These are phyloP conservation scores for Pascua sp. DNA, from an alignment of 1,284 basidiomycete genomes.

Conservation along the genomic window DNA sequence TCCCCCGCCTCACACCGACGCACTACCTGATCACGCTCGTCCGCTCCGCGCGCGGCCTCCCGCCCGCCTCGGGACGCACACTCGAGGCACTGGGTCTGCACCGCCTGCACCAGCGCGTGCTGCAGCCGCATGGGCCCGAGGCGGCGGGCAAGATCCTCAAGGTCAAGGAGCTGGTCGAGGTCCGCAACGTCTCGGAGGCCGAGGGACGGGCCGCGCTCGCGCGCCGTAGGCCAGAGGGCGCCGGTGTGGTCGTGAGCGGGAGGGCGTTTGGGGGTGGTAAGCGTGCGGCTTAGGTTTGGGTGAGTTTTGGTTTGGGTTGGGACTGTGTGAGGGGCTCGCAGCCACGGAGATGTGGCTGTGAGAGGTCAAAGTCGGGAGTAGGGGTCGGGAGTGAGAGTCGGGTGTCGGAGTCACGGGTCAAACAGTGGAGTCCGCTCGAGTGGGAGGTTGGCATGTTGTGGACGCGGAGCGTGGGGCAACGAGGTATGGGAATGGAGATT, in stretches of 20 bases:
- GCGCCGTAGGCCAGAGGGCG: conserved; percentile 37
- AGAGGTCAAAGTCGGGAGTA: too few relatives aligned
- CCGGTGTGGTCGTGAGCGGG: conserved; percentile 35
- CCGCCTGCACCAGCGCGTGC: conserved; percentile 51
- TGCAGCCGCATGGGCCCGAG: conserved; percentile 46
- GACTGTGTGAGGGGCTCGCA: too few relatives aligned
- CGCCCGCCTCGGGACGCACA: conserved; percentile 44
- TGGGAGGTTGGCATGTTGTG: too few relatives aligned
- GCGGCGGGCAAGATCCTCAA: conserved; percentile 53
- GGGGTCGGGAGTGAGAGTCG: too few relatives aligned
- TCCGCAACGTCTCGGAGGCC: conserved; percentile 50
- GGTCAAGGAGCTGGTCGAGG: conserved; percentile 56
- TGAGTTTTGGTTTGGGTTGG: too few relatives aligned
- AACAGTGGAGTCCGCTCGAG: too few relatives aligned
- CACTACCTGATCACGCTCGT: conserved; percentile 54
- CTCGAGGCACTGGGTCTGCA: conserved; percentile 51
- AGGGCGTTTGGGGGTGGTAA: conserved; percentile 28
- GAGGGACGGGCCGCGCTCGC: conserved; percentile 24
- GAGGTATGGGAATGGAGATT: too few relatives aligned
- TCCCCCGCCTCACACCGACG: conserved; percentile 13
- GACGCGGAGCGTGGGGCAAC: too few relatives aligned
- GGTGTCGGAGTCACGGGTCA: too few relatives aligned
- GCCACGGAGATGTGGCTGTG: too few relatives aligned
- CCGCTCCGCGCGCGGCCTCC: conserved; percentile 54
- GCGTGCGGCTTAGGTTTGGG: background rate